Evolutionary conservation across 148 eudicot species (phyloP), one percentile per base, ranked within the genome.

Genomic region (Mesembryanthemum crystallinum): DNA sequence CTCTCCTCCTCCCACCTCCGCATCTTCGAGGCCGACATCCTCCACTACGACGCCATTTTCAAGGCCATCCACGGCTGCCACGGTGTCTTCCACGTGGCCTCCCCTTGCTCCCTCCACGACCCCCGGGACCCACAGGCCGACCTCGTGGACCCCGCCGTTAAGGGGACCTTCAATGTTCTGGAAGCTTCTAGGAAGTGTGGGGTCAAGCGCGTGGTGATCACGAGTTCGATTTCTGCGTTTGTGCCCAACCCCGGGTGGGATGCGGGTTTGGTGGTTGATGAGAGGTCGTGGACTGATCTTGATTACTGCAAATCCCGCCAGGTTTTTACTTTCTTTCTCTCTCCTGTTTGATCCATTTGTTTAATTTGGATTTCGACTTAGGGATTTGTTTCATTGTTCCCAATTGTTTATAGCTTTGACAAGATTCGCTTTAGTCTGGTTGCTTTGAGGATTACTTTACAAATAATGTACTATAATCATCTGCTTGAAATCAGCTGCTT

Each of bases 51-150:
- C 23, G 84, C 94, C 29, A 76, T 93, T 39, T 74, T 73, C 0
- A 30, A 7, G 17, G 91, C 98, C 4, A 69, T 94, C 1, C 66
- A 82, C 43, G 92, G 87, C 0, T 88, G 97, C 66, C 32, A 80
- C 0, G 94, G 95, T 0, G 86, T 94, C 60, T 91, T 94, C 88
- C 98, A 94, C 87, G 94, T 94, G 81, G 97, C 97, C 32, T 94
- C 98, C 0, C 98, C 97, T 15, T 94, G 98, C 35, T 76, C 87
- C 5, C 82, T 94, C 5, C 91, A 86, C 77, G 98, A 86, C 39
- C 96, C 96, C 14, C 13, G 10, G 61, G 98, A 89, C 68, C 92
- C 93, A 5, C 87, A 90, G 72, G 71, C 59, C 64, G 97, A 94
- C 83, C 82, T 94, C 33, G 75, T 94, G 76, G 86, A 78, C 33